Evolutionary conservation across 805 yeast species (phyloP).

Genomic region (Scheffersomyces coipomensis): DNA sequence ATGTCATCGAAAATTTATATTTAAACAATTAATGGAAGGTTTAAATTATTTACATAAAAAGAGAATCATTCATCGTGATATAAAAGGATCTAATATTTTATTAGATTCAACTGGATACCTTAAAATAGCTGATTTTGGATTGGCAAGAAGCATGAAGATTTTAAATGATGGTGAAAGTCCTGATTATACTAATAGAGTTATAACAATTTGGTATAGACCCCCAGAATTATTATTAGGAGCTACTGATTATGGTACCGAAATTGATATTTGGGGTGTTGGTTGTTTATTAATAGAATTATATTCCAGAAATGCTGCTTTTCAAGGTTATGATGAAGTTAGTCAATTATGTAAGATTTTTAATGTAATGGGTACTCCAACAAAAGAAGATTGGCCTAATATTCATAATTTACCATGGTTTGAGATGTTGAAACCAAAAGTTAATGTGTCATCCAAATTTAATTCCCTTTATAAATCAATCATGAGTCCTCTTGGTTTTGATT

Average conservation of each 20-base stretch:
- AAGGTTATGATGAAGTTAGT: slow-evolving; percentile 84
- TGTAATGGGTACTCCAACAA: slow-evolving; percentile 83
- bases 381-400: slow-evolving; percentile 74
- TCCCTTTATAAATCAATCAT: slow-evolving; percentile 39
- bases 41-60: slow-evolving; percentile 66
- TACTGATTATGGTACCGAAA: slow-evolving; percentile 85
- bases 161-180: slow-evolving; percentile 52
- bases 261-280: slow-evolving; percentile 97
- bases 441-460: slow-evolving; percentile 27
- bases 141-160: slow-evolving; percentile 73
- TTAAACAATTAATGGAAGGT: slow-evolving; percentile 66
- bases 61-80: slow-evolving; percentile 74
- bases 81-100: slow-evolving; percentile 76
- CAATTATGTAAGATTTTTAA: slow-evolving; percentile 77
- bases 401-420: slow-evolving; percentile 90
- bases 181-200: slow-evolving; percentile 92
- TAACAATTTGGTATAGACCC: slow-evolving; percentile 96
- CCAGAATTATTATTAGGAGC: slow-evolving; percentile 91
- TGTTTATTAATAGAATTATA: slow-evolving; percentile 84
- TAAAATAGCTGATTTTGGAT: slow-evolving; percentile 79
- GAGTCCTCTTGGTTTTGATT: slow-evolving; percentile 54
- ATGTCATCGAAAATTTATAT: slow-evolving; percentile 65
- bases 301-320: slow-evolving; percentile 72
- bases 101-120: slow-evolving; percentile 60
- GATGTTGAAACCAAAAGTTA: slow-evolving; percentile 61